Conservation (phyloP, 305 asterid species). For the Fraxinus paxiana region DNA sequence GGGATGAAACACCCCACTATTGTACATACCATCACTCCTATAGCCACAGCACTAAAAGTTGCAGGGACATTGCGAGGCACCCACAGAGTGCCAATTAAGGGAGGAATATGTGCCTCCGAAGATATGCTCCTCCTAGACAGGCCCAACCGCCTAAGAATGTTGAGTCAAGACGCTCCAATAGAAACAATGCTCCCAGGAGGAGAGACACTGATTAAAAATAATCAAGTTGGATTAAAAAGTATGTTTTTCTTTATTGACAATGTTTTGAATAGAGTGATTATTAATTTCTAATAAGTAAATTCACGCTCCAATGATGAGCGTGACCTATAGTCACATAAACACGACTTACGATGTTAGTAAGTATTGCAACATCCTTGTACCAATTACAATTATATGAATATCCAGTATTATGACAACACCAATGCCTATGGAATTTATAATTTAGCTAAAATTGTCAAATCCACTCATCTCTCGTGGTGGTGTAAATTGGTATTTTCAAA, state of each 20-base stretch:
- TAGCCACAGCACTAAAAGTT: not conserved
- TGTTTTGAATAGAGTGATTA: too few species aligned
- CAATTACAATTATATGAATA: not conserved
- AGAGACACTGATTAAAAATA: not conserved
- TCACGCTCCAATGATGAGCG: too few species aligned
- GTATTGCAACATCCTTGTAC: too few species aligned
- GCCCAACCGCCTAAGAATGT: not conserved
- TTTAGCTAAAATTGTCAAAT: not conserved
- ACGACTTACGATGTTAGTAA: too few species aligned
- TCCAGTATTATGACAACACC: not conserved
- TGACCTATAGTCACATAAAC: too few species aligned
- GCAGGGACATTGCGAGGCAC: not conserved
- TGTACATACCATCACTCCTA: not conserved
- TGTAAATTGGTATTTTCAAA: not conserved
- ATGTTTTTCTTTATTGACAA: too few species aligned
- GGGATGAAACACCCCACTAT: not conserved
- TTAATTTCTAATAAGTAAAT: too few species aligned
- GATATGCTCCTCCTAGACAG: not conserved
- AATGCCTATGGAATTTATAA: not conserved
- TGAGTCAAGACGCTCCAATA: not conserved
- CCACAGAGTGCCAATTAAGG: too few species aligned
- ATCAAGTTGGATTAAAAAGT: too few species aligned
- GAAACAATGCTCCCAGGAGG: not conserved
- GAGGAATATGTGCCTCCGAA: not conserved
- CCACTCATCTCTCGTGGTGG: not conserved